phyloP scores from a whole-genome alignment of 805 yeast genomes.

The Ogataea zsoltii region DNA sequence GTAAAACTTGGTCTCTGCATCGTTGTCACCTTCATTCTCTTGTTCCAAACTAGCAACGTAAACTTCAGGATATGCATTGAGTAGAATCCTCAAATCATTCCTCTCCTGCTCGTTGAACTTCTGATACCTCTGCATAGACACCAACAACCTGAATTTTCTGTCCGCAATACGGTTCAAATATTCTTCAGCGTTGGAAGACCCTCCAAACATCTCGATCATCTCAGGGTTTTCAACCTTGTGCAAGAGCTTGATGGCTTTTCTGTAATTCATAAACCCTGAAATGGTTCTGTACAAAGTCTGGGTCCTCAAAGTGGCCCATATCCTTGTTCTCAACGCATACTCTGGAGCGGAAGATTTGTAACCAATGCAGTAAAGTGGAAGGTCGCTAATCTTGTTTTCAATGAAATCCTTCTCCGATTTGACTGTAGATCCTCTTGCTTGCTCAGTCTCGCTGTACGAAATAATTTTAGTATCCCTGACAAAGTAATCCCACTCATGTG shows the following conservation, averaged over 20 bases:
- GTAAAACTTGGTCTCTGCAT: slow-evolving; percentile 40
- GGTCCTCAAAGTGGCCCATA: slow-evolving; percentile 84
- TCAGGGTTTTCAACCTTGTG: slow-evolving; percentile 67
- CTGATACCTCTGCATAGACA: slow-evolving; percentile 85
- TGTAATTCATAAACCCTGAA: slow-evolving; percentile 81
- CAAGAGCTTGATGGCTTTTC: slow-evolving; percentile 68
- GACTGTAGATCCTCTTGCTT: slow-evolving; percentile 30
- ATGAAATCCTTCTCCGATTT: slow-evolving; percentile 36
- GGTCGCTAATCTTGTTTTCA: slow-evolving; percentile 52
- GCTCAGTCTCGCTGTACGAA: slow-evolving; percentile 54
- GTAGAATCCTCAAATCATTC: slow-evolving; percentile 64
- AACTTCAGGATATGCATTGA: slow-evolving; percentile 72
- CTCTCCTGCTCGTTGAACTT: slow-evolving; percentile 64
- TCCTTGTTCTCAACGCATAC: slow-evolving; percentile 67
- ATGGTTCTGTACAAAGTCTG: slow-evolving; percentile 84
- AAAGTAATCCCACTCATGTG: slow-evolving; percentile 79
- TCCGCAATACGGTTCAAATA: slow-evolving; percentile 73
- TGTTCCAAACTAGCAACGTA: slow-evolving; percentile 56
- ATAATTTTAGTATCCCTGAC: slow-evolving; percentile 72
- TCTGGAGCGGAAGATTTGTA: slow-evolving; percentile 67
- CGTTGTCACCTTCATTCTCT: slow-evolving; percentile 43
- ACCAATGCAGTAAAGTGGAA: slow-evolving; percentile 73
- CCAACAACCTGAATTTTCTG: slow-evolving; percentile 75
- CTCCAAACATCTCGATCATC: slow-evolving; percentile 43
- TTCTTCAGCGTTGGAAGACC: slow-evolving; percentile 49